Evolutionary conservation across 176 grass and related monocot species (phyloP), one percentile per base, ranked within the genome.

Genomic region (Calamus simplicifolius): DNA sequence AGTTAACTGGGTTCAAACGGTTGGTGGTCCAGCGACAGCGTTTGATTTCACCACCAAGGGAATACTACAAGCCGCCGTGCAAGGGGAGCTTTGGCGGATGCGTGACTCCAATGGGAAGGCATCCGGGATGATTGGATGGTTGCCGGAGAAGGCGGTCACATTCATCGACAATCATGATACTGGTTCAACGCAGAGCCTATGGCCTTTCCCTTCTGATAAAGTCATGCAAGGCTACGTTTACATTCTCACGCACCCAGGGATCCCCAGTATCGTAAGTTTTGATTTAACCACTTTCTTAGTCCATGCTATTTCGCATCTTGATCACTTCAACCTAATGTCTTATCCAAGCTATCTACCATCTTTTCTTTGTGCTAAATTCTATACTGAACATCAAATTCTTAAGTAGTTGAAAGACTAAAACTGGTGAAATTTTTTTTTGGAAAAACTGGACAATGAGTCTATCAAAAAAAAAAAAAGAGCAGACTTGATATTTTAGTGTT

Each of bases 21-120:
- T 95, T 0, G 85, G 76, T 1, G 76, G 76, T 1, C 85, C 79
- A 0, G 90, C 85, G 1, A 66, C 58, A 5, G 65, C 85, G 25
- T 95, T 95, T 31, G 90, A 95, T 69, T 95, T 89, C 83, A 89
- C 90, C 5, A 95, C 90, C 69, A 95, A 95, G 73, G 90, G 85
- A 18, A 59, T 81, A 16, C 79, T 89, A 19, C 76, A 89, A 69
- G 75, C 73, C 0, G 90, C 90, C 0, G 85, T 95, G 59, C 77
- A 86, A 43, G 82, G 85, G 6, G 85, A 85, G 82, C 67, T 89
- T 21, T 89, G 85, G 85, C 43, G 81, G 66, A 69, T 95, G 82
- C 68, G 75, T 29, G 90, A 95, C 28, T 58, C 53, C n/a, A 77
- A 73, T 49, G 82, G 85, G 23, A 86, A 84, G 70, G 76, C 90